phyloP scores from a whole-genome alignment of 2,329 filamentous ascomycete genomes.

The Arachnomyces sp. region DNA sequence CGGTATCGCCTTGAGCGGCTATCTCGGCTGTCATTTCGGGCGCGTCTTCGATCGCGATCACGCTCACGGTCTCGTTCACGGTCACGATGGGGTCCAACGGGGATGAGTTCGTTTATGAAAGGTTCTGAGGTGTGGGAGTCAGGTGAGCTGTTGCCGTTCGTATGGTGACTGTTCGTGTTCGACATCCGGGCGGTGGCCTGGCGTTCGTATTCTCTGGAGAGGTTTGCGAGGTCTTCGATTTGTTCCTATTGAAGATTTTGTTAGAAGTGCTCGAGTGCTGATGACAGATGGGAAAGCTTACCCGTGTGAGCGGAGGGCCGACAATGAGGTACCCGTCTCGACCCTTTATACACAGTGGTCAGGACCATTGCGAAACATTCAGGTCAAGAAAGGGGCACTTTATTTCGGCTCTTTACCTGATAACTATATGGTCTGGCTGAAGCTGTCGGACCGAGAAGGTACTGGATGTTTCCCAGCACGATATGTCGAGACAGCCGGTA shows the following conservation, averaged over 20 bases:
- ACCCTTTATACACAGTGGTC: conserved; percentile 24
- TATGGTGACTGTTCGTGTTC: conserved; percentile 9
- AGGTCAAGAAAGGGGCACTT: conserved; percentile 16
- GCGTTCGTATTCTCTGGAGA: conserved; percentile 41
- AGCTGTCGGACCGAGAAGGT: conserved; percentile 40
- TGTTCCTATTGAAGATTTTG: conserved; percentile 30
- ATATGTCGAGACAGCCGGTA: conserved; percentile 42
- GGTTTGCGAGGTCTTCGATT: conserved; percentile 41
- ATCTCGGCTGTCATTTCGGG: too few species aligned
- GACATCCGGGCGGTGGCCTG: conserved; percentile 40
- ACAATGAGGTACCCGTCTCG: conserved; percentile 43
- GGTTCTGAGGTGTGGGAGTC: conserved; percentile 21
- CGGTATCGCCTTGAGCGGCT: too few species aligned
- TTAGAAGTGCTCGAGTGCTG: conserved; percentile 5
- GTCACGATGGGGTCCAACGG: conserved; percentile 25
- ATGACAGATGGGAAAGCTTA: conserved; percentile 17
- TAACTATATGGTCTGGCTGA: conserved; percentile 40
- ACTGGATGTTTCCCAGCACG: conserved; percentile 41
- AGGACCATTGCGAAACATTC: conserved; percentile 8
- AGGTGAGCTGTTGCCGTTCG: conserved; percentile 17
- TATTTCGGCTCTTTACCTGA: conserved; percentile 27
- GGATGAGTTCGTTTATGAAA: conserved; percentile 38
- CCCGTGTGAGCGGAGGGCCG: conserved; percentile 39
- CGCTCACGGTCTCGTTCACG: conserved; percentile 9
- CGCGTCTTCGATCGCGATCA: conserved; percentile 10